phyloP scores from a whole-genome alignment of 2,329 filamentous ascomycete species.

The Herpotrichia juniperi region DNA sequence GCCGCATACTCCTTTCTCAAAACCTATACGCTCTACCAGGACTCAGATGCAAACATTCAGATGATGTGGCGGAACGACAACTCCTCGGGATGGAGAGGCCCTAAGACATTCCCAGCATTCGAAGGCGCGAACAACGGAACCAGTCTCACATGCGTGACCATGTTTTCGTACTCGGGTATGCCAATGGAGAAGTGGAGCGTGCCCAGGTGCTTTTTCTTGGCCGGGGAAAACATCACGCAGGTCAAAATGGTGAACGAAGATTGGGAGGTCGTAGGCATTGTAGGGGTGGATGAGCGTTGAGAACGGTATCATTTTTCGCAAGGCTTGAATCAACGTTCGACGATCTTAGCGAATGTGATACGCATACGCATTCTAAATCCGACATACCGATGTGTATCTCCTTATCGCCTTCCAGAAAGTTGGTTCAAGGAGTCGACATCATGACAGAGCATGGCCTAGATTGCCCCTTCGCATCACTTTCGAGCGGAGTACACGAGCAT shows the following conservation, averaged over 20 bases:
- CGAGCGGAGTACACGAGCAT: not conserved
- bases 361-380: too few relatives aligned
- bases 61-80: conserved; percentile 6
- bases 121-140: conserved; percentile 10
- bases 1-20: not conserved
- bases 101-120: conserved; percentile 6
- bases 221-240: conserved; percentile 5
- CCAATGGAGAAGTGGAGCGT: not conserved
- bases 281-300: not conserved
- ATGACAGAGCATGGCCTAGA: too few relatives aligned
- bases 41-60: conserved; percentile 2
- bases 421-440: too few relatives aligned
- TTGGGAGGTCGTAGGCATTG: conserved; percentile 4
- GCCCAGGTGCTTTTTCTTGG: conserved; percentile 8
- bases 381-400: too few relatives aligned
- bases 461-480: not conserved
- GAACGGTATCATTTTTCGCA: not conserved
- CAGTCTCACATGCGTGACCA: conserved; percentile 5
- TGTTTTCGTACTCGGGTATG: not conserved
- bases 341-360: too few relatives aligned
- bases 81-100: conserved; percentile 6
- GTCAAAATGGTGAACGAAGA: conserved; percentile 1
- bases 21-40: conserved; percentile 8
- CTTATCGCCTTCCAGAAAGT: too few relatives aligned
- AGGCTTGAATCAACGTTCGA: too few relatives aligned